These are phyloP conservation scores for Arabis alpina DNA, from an alignment of 345 rosid species.

Conservation along the genomic window DNA sequence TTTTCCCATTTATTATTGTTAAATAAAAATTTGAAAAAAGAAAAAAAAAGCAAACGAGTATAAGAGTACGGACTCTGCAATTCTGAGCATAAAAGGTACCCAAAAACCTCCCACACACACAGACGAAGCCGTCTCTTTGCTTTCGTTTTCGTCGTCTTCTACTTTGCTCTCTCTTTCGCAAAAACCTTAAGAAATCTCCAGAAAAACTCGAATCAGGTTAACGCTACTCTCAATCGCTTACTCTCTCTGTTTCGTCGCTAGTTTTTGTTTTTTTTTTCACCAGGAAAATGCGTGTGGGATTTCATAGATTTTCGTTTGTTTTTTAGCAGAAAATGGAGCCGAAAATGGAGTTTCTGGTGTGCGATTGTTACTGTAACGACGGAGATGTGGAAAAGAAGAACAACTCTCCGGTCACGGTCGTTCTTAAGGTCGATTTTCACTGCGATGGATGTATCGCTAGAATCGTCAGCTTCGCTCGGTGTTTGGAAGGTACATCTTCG, in stretches of 20 bases:
- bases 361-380: slow-evolving; percentile 16
- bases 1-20: too few relatives aligned
- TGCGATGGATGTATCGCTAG: slow-evolving; percentile 33
- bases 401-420: slow-evolving; percentile 28
- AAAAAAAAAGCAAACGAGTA: too few relatives aligned
- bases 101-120: too few relatives aligned
- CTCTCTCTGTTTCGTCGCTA: background rate
- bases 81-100: too few relatives aligned
- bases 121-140: too few relatives aligned
- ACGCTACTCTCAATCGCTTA: background rate
- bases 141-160: too few relatives aligned
- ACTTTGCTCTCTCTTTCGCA: too few relatives aligned
- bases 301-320: background rate
- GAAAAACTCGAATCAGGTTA: background rate
- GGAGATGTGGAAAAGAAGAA: slow-evolving; percentile 6
- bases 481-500: slow-evolving; percentile 27
- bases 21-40: too few relatives aligned
- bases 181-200: too few relatives aligned
- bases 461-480: slow-evolving; percentile 29
- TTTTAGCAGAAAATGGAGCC: slow-evolving; percentile 13
- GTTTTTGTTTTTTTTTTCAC: too few relatives aligned
- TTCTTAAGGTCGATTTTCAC: slow-evolving; percentile 29
- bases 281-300: background rate
- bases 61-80: too few relatives aligned
- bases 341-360: background rate